Percentiles rank a stretch among this genome's conserved stretches.
These are phyloP conservation scores for Ceratocystis variospora DNA, from an alignment of 2,329 filamentous ascomycete genomes.

Conservation along the genomic window DNA sequence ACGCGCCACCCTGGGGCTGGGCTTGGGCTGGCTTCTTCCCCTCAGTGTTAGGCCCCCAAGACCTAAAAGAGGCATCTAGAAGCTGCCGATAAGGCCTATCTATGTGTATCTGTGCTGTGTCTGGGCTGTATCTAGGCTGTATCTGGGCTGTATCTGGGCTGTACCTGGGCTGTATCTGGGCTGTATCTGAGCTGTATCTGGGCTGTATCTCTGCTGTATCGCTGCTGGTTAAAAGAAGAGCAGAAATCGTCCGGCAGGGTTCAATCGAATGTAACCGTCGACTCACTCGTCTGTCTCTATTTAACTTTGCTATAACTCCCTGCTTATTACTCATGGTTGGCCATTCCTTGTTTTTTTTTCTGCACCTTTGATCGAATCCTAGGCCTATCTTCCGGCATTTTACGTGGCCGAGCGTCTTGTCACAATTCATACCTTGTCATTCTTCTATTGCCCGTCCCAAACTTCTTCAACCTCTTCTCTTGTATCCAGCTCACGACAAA, in stretches of 20 bases:
- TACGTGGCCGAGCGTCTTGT: neutral
- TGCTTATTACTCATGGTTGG: constrained; percentile 7
- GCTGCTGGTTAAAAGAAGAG: neutral
- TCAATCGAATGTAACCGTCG: neutral
- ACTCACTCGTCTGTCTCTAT: neutral
- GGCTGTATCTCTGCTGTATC: neutral
- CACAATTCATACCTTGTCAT: neutral
- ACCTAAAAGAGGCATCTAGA: neutral
- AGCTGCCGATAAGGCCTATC: neutral
- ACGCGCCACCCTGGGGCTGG: neutral
- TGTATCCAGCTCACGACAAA: constrained; percentile 2
- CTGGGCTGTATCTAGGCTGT: neutral
- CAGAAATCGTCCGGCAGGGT: neutral
- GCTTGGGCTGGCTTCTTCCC: neutral
- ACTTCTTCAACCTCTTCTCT: neutral
- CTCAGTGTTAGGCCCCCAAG: neutral
- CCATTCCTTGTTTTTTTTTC: neutral
- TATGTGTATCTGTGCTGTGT: neutral
- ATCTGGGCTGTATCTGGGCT: neutral
- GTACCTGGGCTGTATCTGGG: no score
- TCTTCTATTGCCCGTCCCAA: neutral
- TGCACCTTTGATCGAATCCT: constrained; percentile 10
- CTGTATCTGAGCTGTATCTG: neutral
- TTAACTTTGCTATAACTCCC: constrained; percentile 4
- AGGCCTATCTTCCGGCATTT: constrained; percentile 6